A percentile compares a stretch with the other conserved stretches of the same genome.
These are phyloP conservation scores for Ophiostoma perfectum DNA, from an alignment of 2,329 filamentous ascomycete species.

Conservation along the genomic window DNA sequence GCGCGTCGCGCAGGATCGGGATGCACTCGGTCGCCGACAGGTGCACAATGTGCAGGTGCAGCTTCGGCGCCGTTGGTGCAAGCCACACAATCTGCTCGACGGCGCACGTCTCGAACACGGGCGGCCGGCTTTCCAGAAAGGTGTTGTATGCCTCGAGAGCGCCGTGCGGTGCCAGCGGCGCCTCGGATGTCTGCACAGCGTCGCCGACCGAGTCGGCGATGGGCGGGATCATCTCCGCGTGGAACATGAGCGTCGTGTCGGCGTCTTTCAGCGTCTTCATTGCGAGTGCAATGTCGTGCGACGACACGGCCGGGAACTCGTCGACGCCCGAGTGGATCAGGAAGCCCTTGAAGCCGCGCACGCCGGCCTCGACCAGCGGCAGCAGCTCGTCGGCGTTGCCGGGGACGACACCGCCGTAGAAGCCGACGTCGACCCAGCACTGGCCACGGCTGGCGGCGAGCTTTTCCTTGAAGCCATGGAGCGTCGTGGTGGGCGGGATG, in stretches of 20 bases:
- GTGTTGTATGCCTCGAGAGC: conserved; percentile 75
- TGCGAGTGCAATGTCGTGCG: conserved; percentile 69
- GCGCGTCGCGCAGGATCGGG: conserved; percentile 69
- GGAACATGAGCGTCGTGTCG: conserved; percentile 94
- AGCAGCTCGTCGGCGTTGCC: conserved; percentile 78
- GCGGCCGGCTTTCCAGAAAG: conserved; percentile 85
- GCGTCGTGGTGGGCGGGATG: conserved; percentile 90
- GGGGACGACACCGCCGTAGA: conserved; percentile 91
- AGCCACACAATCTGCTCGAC: conserved; percentile 80
- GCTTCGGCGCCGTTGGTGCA: conserved; percentile 69
- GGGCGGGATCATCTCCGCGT: conserved; percentile 96
- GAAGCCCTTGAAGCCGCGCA: conserved; percentile 96
- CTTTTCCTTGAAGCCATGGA: conserved; percentile 77
- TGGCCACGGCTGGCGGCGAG: conserved; percentile 75
- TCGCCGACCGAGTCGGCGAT: conserved; percentile 74
- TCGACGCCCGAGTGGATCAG: conserved; percentile 95
- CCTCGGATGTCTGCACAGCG: conserved; percentile 60
- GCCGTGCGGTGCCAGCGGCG: conserved; percentile 65
- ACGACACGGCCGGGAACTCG: conserved; percentile 88
- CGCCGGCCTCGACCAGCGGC: conserved; percentile 75
- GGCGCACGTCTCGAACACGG: conserved; percentile 85
- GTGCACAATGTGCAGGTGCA: conserved; percentile 90
- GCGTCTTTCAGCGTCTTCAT: conserved; percentile 75
- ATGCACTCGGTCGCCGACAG: conserved; percentile 86
- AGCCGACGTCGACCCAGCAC: conserved; percentile 98